Percentiles rank a stretch among this genome's conserved stretches.
These are phyloP conservation scores for Fusarium annulatum DNA, from an alignment of 2,329 filamentous ascomycete genomes.

Conservation along the genomic window DNA sequence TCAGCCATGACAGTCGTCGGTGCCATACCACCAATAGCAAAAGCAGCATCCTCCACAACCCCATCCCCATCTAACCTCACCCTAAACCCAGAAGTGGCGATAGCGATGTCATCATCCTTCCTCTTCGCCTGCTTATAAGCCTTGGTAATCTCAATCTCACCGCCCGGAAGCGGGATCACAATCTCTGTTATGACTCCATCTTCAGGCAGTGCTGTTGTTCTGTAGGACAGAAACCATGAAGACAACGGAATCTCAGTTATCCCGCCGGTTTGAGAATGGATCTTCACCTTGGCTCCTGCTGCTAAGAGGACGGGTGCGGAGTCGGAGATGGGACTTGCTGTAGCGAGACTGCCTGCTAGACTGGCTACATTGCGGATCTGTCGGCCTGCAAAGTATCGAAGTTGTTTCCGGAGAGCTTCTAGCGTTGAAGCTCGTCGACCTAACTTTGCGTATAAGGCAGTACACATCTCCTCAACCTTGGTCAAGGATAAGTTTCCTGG, in stretches of 20 bases:
- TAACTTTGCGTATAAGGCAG: not conserved
- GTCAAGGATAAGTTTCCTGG: not conserved
- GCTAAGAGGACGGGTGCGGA: not conserved
- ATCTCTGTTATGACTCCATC: not conserved
- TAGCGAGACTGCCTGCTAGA: not conserved
- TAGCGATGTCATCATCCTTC: not conserved
- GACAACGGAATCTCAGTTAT: not conserved
- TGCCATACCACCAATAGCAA: not conserved
- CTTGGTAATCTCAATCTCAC: not conserved
- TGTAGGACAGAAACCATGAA: not conserved
- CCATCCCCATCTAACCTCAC: not conserved
- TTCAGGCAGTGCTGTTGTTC: not conserved
- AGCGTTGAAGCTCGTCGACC: not conserved
- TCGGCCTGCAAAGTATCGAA: not conserved
- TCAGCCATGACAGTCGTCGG: slow-evolving; percentile 5
- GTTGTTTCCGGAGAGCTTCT: not conserved
- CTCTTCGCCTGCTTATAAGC: slow-evolving; percentile 5
- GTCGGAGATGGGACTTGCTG: not conserved
- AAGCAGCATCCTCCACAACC: not conserved
- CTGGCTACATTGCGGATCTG: slow-evolving; percentile 3
- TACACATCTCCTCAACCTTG: not conserved
- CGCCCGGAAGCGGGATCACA: not conserved
- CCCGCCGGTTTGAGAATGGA: not conserved
- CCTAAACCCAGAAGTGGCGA: not conserved
- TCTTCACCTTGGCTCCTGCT: not conserved